A percentile compares a stretch with the other conserved stretches of the same genome.
phyloP scores from a whole-genome alignment of 345 rosid genomes.

The Xanthoceras sorbifolium region DNA sequence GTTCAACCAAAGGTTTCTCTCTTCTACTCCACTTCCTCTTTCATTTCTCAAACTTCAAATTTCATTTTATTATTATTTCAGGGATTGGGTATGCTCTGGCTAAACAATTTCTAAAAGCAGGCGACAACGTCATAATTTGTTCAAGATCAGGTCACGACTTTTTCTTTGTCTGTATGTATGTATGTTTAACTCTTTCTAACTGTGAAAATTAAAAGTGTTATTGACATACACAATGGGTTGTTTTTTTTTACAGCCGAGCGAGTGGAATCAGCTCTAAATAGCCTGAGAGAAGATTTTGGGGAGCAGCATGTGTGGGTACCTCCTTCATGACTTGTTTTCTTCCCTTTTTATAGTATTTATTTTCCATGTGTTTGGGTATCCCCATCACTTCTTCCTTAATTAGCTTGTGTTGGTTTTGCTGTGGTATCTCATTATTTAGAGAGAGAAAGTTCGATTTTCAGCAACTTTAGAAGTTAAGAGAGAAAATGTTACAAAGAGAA shows the following conservation, averaged over 20 bases:
- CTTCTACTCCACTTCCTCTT: background rate
- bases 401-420: no score
- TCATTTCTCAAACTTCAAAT: background rate
- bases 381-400: no score
- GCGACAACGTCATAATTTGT: constrained; percentile 85
- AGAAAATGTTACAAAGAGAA: no score
- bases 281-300: constrained; percentile 79
- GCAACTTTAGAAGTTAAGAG: no score
- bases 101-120: constrained; percentile 79
- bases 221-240: no score
- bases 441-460: no score
- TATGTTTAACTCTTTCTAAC: background rate
- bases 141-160: constrained; percentile 75
- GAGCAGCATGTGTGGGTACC: constrained; percentile 98
- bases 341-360: no score
- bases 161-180: background rate
- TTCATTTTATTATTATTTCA: constrained; percentile 25
- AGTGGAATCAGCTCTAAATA: constrained; percentile 64
- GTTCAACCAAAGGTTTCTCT: constrained; percentile 77
- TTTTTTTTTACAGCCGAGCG: constrained; percentile 53
- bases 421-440: no score
- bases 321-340: constrained; percentile 40
- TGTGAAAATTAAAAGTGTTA: no score
- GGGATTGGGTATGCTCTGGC: constrained; percentile 95
- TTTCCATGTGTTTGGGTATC: background rate